Percentiles rank a stretch among this genome's conserved stretches.
Evolutionary conservation across 2,329 filamentous ascomycete species (phyloP).

Genomic region (Exserohilum rostratum): DNA sequence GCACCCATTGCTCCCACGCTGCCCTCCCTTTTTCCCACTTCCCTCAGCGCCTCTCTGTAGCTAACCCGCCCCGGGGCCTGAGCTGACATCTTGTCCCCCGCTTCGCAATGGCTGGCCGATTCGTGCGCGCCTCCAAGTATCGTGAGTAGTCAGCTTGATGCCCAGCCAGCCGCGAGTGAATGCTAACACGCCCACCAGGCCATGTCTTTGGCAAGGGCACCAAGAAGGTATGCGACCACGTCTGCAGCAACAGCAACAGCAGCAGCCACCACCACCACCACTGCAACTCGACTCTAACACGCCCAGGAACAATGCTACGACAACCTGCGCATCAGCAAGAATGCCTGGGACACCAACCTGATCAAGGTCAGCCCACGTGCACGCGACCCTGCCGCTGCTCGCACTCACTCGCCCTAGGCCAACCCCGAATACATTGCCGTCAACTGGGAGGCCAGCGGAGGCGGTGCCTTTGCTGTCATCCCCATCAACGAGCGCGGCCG

Average conservation of each 20-base stretch:
- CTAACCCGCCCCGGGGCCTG: conserved; percentile 13
- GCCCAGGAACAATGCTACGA: conserved; percentile 91
- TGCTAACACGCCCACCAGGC: conserved; percentile 62
- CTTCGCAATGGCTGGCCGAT: conserved; percentile 68
- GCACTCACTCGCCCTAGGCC: conserved; percentile 62
- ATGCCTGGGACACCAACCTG: conserved; percentile 99
- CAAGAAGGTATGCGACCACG: conserved; percentile 67
- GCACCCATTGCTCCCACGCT: neutral
- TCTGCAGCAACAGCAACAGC: too few relatives aligned
- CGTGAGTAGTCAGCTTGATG: conserved; percentile 53
- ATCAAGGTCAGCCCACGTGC: conserved; percentile 74
- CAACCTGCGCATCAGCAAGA: conserved; percentile 94
- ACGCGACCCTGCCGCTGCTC: conserved; percentile 36
- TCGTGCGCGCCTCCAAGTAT: conserved; percentile 76
- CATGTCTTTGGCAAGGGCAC: conserved; percentile 97
- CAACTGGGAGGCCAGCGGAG: conserved; percentile 97
- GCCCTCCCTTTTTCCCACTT: too few relatives aligned
- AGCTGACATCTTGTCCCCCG: conserved; percentile 16
- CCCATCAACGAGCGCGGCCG: conserved; percentile 88
- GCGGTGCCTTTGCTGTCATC: conserved; percentile 95
- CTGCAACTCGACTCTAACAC: conserved; percentile 20
- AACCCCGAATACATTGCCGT: conserved; percentile 96
- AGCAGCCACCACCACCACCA: neutral
- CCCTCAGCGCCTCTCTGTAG: conserved; percentile 12
- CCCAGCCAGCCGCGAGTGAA: conserved; percentile 31